Base-by-base conservation (phyloP, 1,284 basidiomycete species). In the Heterobasidion annosum region DNA sequence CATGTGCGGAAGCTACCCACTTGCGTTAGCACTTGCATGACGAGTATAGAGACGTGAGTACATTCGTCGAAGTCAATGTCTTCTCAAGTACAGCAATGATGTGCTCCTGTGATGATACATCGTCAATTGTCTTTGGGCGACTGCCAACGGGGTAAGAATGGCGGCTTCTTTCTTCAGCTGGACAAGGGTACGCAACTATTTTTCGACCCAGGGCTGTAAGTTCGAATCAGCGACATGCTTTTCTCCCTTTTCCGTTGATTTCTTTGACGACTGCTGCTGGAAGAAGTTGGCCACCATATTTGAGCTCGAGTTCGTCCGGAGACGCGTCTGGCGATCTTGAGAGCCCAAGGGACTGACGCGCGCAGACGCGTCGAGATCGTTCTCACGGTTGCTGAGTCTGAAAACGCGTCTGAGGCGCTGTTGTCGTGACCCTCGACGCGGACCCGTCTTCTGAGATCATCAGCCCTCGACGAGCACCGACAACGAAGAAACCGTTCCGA, bases 121-220 rank as follows among this genome's bases (percentile, higher is more conserved):
- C 96, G 63, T 98, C 93, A 62, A 99, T 98, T 19, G 95, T 98
- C 71, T 94, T 93, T 52, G 97, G 96, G 55, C 97, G 91, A 68
- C 94, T 96, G 66, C 25, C 50, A 51, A 58, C 47, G 43, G 33
- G 34, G 48, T 58, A 48, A 54, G 52, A 53, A 46, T 45, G 33
- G 49, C 19, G 25, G 10, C 42, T 34, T 48, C 45, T 47, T 19
- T 19, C 45, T 7, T 10, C n/a, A 37, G 25, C 43, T 16, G 18
- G 10, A 8, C 45, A 33, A 51, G 50, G 42, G 34, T 13, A 68
- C 76, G 52, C 52, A 93, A 25, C 93, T 98, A 98, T 82, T 98
- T 98, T 73, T 98, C 95, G 0, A 98, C 93, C 95, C 95, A 98
- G 58, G 95, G 95, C 67, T 97, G 92, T 37, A 87, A 68, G 43